These are phyloP conservation scores for Raffaelea albimanens DNA, from an alignment of 2,329 filamentous ascomycete species.

Conservation along the genomic window DNA sequence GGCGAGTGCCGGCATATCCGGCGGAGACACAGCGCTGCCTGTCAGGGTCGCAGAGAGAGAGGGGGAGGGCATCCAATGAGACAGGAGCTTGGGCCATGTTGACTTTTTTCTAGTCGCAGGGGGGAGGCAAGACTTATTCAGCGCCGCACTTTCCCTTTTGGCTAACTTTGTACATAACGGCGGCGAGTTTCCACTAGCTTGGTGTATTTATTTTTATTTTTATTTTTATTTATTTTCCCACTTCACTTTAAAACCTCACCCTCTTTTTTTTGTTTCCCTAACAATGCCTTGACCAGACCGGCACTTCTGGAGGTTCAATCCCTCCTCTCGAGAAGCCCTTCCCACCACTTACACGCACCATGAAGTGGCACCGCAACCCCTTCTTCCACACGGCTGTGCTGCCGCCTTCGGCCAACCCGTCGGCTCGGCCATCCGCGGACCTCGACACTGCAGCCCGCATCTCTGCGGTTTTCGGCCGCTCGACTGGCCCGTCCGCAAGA, in stretches of 20 bases:
- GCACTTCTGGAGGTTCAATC: neutral
- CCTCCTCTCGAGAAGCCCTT: no score
- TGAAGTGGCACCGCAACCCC: slow-evolving; percentile 16
- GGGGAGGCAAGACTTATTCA: neutral
- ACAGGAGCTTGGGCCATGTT: no score
- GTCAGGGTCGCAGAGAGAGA: no score
- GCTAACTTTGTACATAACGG: no score
- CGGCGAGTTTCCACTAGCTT: no score
- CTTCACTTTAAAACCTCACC: no score
- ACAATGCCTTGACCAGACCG: neutral
- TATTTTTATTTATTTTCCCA: no score
- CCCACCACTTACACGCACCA: slow-evolving; percentile 1
- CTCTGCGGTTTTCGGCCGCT: neutral
- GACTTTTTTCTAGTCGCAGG: neutral
- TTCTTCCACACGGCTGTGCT: slow-evolving; percentile 15
- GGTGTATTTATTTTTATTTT: no score
- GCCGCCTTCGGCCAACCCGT: slow-evolving; percentile 13
- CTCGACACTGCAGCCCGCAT: slow-evolving; percentile 7
- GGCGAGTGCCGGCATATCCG: no score
- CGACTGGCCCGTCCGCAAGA: neutral
- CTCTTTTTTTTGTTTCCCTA: neutral
- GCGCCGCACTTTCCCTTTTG: no score
- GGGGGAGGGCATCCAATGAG: no score
- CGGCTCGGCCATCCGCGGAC: slow-evolving; percentile 11
- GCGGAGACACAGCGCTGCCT: no score